phyloP scores from a whole-genome alignment of 768 basidiomycete species.

The Tylopilus cervinicoccineus region DNA sequence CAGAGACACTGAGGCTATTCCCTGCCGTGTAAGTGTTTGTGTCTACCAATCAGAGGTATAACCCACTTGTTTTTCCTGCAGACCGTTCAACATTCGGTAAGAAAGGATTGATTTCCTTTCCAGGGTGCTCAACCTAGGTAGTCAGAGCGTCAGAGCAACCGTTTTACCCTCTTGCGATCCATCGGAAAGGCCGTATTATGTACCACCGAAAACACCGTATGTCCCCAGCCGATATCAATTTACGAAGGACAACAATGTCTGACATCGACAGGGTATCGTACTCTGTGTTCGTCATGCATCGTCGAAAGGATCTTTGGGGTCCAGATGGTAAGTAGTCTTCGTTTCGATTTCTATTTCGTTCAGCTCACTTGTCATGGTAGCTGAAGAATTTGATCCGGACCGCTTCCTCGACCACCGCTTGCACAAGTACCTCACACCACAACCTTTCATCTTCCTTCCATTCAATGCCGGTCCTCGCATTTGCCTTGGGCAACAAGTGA shows the following conservation, averaged over 20 bases:
- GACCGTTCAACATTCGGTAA: constrained; percentile 49
- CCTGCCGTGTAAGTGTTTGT: constrained; percentile 39
- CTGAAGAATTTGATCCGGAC: constrained; percentile 67
- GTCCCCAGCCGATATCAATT: background rate
- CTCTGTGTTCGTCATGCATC: constrained; percentile 63
- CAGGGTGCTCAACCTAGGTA: constrained; percentile 16
- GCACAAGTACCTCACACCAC: constrained; percentile 56
- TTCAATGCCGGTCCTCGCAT: constrained; percentile 58
- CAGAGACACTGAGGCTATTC: constrained; percentile 54
- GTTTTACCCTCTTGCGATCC: constrained; percentile 37
- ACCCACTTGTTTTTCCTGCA: constrained; percentile 4
- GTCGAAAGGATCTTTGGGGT: constrained; percentile 65
- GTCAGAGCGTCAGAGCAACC: constrained; percentile 45
- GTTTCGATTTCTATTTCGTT: background rate
- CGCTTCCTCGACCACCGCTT: constrained; percentile 65
- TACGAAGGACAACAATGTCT: background rate
- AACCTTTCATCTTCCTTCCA: constrained; percentile 68
- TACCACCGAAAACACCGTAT: constrained; percentile 40
- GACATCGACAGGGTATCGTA: constrained; percentile 34
- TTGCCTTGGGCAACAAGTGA: constrained; percentile 51
- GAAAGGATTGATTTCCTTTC: background rate
- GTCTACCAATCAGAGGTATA: background rate
- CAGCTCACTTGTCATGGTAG: constrained; percentile 28
- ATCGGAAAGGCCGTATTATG: constrained; percentile 23
- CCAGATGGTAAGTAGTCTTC: constrained; percentile 49